Conservation (phyloP, 768 basidiomycete genomes). For the Scleroderma bovista region DNA sequence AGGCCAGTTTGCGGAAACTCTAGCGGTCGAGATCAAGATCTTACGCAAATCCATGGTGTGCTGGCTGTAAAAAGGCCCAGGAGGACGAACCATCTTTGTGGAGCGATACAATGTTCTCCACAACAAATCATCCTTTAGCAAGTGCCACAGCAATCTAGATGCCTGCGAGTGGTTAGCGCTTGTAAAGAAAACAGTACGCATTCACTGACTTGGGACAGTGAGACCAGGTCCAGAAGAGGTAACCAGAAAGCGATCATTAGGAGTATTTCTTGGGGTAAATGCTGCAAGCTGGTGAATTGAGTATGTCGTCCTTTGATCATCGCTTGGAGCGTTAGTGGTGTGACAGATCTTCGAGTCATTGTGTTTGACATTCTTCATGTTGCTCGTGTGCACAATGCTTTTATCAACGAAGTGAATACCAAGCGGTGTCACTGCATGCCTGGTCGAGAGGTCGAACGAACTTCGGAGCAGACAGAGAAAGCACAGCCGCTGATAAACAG, state of each 20-base stretch:
- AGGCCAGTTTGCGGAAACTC: slow-evolving; percentile 6
- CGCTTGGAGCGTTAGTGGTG: not conserved
- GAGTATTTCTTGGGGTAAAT: slow-evolving; percentile 5
- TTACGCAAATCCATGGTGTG: not conserved
- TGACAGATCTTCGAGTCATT: no score
- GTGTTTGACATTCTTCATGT: no score
- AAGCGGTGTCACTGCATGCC: no score
- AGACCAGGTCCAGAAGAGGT: not conserved
- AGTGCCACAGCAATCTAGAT: slow-evolving; percentile 1
- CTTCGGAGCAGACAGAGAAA: no score
- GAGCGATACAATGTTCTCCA: slow-evolving; percentile 3
- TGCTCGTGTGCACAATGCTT: no score
- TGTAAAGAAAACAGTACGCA: not conserved
- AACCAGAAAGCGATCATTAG: slow-evolving; percentile 2
- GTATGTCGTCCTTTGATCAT: not conserved
- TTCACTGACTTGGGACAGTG: not conserved
- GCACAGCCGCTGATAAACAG: no score
- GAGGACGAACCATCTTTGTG: slow-evolving; percentile 3
- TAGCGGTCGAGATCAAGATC: slow-evolving; percentile 3
- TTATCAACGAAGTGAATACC: no score
- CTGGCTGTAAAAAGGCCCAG: slow-evolving; percentile 3
- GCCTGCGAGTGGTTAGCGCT: slow-evolving; percentile 1
- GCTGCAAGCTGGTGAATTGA: not conserved
- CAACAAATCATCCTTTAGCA: slow-evolving; percentile 1
- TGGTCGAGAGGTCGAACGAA: no score